Evolutionary conservation across 2,329 filamentous ascomycete species (phyloP), one percentile per base, ranked within the genome.

Genomic region (Hymenoscyphus repandus): DNA sequence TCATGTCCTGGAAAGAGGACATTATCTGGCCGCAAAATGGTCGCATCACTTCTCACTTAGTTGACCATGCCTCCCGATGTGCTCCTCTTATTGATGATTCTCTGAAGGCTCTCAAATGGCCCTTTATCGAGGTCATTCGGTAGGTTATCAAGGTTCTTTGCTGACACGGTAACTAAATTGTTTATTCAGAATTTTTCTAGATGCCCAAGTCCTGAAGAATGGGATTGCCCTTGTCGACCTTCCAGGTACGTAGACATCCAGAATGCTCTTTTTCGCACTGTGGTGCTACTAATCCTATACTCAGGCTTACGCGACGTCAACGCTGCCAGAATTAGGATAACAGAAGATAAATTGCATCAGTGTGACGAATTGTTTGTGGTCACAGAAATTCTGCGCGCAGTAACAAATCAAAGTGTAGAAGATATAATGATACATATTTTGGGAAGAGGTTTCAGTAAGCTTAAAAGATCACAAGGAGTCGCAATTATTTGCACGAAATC

Each of bases 191-290:
- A 50, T 53, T 34, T 55, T 53, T 40, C 43, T 48, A 18, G 47
- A 45, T 22, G 50, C 50, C 22, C 10, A 13, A 15, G 36, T 53
- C 20, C 53, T 55, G 34, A 30, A 49, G 3, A 50, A 53, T 17
- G 53, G 53, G 9, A 47, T 55, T n/a, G 47, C 53, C 22, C 51
- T 55, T 11, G 47, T 55, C n/a, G 53, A 53, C 42, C 45, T 55
- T 34, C 50, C 53, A 11, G 50, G 53, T 49, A 52, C 11, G 44
- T 38, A 27, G 22, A 7, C 22, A 7, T 27, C 22, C 4, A 7
- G 7, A 27, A 27, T 27, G 7, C 7, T 27, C 22, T 7, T 27
- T 7, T 7, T 27, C 7, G 7, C 4, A 27, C 7, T 27, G 22
- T 27, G 4, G 4, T 30, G 3, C 11, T 39, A 17, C 9, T n/a